These are phyloP conservation scores for Ustilago trichophora DNA, from an alignment of 1,284 basidiomycete genomes.

Conservation along the genomic window DNA sequence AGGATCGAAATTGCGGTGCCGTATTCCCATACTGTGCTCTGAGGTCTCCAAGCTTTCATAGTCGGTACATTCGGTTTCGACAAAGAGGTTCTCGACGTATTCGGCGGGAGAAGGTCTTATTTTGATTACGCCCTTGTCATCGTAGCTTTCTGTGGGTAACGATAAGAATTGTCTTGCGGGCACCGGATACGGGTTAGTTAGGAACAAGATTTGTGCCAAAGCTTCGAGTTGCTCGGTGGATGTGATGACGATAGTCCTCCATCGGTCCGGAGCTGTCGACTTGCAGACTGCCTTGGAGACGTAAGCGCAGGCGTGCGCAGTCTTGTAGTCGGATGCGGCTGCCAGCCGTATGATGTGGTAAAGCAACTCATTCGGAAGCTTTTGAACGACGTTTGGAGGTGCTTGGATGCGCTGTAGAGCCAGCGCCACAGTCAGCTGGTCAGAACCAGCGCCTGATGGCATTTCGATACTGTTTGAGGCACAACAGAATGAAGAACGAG, in stretches of 20 bases:
- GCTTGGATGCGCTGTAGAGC: background rate
- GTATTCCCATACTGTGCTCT: no score
- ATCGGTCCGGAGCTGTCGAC: conserved; percentile 39
- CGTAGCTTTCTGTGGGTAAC: no score
- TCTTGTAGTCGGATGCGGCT: conserved; percentile 24
- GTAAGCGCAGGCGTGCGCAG: conserved; percentile 41
- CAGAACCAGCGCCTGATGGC: background rate
- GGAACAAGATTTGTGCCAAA: background rate
- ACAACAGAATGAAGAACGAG: no score
- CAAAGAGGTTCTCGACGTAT: conserved; percentile 37
- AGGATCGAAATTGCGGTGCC: no score
- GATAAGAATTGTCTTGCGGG: conserved; percentile 17
- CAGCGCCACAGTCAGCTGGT: background rate
- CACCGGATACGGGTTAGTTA: no score
- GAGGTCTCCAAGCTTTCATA: background rate
- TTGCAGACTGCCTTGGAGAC: conserved; percentile 46
- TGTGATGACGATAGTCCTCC: conserved; percentile 40
- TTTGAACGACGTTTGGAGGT: background rate
- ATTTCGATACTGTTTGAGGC: no score
- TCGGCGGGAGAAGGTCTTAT: no score
- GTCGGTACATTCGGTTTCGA: conserved; percentile 19
- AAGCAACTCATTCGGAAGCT: conserved; percentile 34
- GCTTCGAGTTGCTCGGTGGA: background rate
- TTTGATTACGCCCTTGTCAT: no score
- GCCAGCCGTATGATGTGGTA: conserved; percentile 39